A percentile compares a stretch with the other conserved stretches of the same genome.
These are phyloP conservation scores for Wickerhamomyces sp. DNA, from an alignment of 1,139 yeast species.

Conservation along the genomic window DNA sequence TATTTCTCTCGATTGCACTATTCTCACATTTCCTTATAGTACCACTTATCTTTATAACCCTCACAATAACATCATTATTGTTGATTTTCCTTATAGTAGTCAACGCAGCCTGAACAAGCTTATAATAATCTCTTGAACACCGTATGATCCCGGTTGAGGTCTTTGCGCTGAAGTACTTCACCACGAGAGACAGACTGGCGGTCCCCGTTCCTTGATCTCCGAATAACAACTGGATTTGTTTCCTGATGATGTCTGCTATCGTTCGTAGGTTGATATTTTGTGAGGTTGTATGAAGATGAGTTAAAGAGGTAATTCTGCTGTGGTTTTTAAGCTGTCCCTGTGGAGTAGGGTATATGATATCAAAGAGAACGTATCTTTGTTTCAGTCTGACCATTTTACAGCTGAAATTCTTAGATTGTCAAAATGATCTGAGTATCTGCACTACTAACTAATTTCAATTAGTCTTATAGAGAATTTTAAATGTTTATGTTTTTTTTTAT, in stretches of 20 bases:
- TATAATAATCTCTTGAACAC: conserved; percentile 62
- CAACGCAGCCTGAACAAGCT: conserved; percentile 64
- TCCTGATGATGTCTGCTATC: conserved; percentile 49
- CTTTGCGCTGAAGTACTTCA: conserved; percentile 76
- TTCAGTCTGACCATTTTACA: conserved; percentile 76
- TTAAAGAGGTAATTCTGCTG: conserved; percentile 30
- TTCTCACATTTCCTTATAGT: conserved; percentile 84
- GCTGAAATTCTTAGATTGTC: too few relatives aligned
- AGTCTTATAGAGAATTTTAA: too few relatives aligned
- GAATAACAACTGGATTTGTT: conserved; percentile 50
- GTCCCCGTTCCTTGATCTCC: conserved; percentile 80
- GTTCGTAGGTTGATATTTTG: conserved; percentile 37
- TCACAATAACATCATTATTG: conserved; percentile 48
- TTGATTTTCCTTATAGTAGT: conserved; percentile 54
- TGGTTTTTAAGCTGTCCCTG: conserved; percentile 8
- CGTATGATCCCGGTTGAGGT: conserved; percentile 85
- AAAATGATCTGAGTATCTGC: too few relatives aligned
- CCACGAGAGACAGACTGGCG: conserved; percentile 51
- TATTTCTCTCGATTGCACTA: conserved; percentile 41
- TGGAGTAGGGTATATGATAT: conserved; percentile 58
- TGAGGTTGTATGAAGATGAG: conserved; percentile 46
- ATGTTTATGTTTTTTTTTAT: too few relatives aligned
- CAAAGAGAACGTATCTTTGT: conserved; percentile 78
- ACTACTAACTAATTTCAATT: too few relatives aligned
- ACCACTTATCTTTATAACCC: conserved; percentile 73